phyloP scores from a whole-genome alignment of 2,329 filamentous ascomycete species.

The Aspergillus oerlinghausenensis region DNA sequence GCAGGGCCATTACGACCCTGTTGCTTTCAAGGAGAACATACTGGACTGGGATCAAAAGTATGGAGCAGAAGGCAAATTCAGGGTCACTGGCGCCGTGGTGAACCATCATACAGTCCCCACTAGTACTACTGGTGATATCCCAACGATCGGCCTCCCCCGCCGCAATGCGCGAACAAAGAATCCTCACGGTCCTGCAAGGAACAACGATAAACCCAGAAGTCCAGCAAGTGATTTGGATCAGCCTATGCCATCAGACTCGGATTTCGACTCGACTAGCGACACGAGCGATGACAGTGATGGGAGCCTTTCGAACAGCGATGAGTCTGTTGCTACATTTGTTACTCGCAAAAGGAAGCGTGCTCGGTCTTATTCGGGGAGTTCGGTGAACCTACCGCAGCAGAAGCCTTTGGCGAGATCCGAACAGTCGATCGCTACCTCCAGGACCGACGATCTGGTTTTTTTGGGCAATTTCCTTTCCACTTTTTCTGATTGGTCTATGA shows the following conservation, averaged over 20 bases:
- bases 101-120: slow-evolving; percentile 3
- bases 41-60: slow-evolving; percentile 52
- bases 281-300: slow-evolving; percentile 27
- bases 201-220: slow-evolving; percentile 3
- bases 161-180: slow-evolving; percentile 12
- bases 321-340: slow-evolving; percentile 15
- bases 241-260: slow-evolving; percentile 17
- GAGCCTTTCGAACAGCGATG: slow-evolving; percentile 16
- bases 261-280: slow-evolving; percentile 25
- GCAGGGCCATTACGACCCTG: slow-evolving; percentile 48
- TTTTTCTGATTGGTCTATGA: slow-evolving; percentile 37
- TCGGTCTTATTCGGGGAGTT: slow-evolving; percentile 27
- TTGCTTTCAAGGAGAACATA: slow-evolving; percentile 49
- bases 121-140: slow-evolving; percentile 24
- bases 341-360: slow-evolving; percentile 34
- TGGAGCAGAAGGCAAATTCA: slow-evolving; percentile 44
- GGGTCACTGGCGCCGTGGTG: slow-evolving; percentile 24
- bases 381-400: slow-evolving; percentile 26
- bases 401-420: slow-evolving; percentile 18
- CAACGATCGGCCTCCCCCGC: slow-evolving; percentile 36
- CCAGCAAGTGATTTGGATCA: slow-evolving; percentile 7
- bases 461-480: slow-evolving; percentile 36
- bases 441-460: slow-evolving; percentile 32
- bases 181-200: slow-evolving; percentile 1
- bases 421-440: slow-evolving; percentile 13